phyloP scores from a whole-genome alignment of 371 early-diverging fungal species.

The Mortierella sp. region DNA sequence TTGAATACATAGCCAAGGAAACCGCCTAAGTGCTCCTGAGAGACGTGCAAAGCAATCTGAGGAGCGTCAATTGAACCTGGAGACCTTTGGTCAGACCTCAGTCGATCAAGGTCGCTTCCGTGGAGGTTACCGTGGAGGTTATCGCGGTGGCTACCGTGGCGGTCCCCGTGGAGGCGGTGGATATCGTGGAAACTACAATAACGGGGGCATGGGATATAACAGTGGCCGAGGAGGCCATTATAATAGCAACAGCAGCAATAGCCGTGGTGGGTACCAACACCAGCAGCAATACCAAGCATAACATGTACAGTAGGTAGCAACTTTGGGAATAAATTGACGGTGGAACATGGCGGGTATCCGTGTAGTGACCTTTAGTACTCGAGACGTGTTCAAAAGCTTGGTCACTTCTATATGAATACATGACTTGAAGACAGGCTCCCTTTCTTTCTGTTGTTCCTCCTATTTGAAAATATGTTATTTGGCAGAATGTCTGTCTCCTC shows the following conservation, averaged over 20 bases:
- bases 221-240: conserved; percentile 42
- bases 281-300: conserved; percentile 47
- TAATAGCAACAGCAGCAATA: conserved; percentile 14
- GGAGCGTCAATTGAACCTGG: conserved; percentile 92
- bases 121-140: conserved; percentile 70
- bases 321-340: not conserved
- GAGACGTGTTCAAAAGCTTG: no score
- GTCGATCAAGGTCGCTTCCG: conserved; percentile 76
- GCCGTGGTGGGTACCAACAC: conserved; percentile 47
- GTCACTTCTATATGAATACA: no score
- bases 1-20: conserved; percentile 28
- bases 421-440: no score
- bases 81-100: conserved; percentile 94
- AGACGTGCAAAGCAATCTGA: conserved; percentile 85
- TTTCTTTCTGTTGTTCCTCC: no score
- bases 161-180: conserved; percentile 64
- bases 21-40: conserved; percentile 62
- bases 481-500: no score
- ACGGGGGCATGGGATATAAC: conserved; percentile 19
- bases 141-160: conserved; percentile 66
- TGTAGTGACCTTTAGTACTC: no score
- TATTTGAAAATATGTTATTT: no score
- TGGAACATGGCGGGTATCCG: no score
- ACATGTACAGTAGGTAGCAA: not conserved
- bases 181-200: conserved; percentile 40